Conservation (phyloP, 163 green algal species). For the Scenedesmus sp. region DNA sequence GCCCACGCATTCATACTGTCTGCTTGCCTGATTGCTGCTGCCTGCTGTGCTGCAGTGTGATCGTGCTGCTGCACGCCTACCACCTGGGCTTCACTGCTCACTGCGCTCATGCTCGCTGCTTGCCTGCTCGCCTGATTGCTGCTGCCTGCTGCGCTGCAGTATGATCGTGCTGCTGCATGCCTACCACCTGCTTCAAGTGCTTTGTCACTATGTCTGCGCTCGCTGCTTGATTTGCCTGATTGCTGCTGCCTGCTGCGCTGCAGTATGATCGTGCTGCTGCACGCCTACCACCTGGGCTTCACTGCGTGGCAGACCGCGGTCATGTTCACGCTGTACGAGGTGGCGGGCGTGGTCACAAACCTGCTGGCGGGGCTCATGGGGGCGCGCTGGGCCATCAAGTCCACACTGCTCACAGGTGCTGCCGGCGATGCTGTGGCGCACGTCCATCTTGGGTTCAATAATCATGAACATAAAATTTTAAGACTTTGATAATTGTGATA, state of each 20-base stretch:
- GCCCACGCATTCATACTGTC: too few species aligned
- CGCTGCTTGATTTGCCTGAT: too few species aligned
- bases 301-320: conserved; percentile 77
- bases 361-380: conserved; percentile 77
- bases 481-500: too few species aligned
- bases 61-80: conserved; percentile 89
- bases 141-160: conserved; percentile 44
- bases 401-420: conserved; percentile 73
- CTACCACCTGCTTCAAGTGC: conserved; percentile 76
- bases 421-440: too few species aligned
- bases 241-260: not conserved
- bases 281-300: conserved; percentile 85
- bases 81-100: conserved; percentile 74
- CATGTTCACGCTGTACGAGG: conserved; percentile 91
- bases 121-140: conserved; percentile 6
- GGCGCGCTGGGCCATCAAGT: conserved; percentile 85
- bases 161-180: conserved; percentile 93
- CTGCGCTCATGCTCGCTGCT: too few species aligned
- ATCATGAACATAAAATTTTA: too few species aligned
- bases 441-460: too few species aligned
- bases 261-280: conserved; percentile 92
- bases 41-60: conserved; percentile 71
- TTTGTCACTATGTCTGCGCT: conserved; percentile 57
- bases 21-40: too few species aligned
- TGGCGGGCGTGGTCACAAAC: conserved; percentile 86